Evolutionary conservation across 2,329 filamentous ascomycete species (phyloP).

Genomic region (Diaporthe eres): DNA sequence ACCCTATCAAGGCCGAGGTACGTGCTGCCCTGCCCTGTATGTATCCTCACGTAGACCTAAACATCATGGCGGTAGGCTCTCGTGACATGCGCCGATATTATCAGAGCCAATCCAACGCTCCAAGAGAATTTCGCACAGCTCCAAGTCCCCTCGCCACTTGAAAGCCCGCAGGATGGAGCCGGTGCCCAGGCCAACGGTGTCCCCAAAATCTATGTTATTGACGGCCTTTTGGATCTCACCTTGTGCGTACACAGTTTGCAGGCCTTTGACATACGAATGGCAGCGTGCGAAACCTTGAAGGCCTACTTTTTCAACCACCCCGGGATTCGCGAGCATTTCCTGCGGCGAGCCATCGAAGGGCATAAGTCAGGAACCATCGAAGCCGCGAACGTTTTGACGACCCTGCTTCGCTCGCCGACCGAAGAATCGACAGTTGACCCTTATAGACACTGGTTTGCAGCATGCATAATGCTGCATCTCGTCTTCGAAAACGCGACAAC

Average conservation of each 20-base stretch:
- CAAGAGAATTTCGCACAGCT: conserved; percentile 93
- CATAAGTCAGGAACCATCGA: conserved; percentile 84
- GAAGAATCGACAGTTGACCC: conserved; percentile 79
- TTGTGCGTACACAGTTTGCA: conserved; percentile 76
- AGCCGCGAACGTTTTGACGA: conserved; percentile 89
- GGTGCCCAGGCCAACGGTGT: conserved; percentile 62
- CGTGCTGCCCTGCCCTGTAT: conserved; percentile 39
- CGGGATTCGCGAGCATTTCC: conserved; percentile 86
- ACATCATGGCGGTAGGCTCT: conserved; percentile 71
- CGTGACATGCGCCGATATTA: conserved; percentile 87
- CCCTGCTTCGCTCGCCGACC: conserved; percentile 78
- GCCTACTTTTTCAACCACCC: conserved; percentile 90
- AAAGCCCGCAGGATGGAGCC: conserved; percentile 56
- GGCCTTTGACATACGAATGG: conserved; percentile 84
- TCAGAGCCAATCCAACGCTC: conserved; percentile 82
- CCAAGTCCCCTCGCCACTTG: conserved; percentile 76
- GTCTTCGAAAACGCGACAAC: conserved; percentile 84
- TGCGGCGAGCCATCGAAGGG: conserved; percentile 89
- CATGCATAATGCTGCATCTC: conserved; percentile 88
- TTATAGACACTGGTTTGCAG: conserved; percentile 91
- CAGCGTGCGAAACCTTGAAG: conserved; percentile 91
- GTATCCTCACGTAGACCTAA: conserved; percentile 36
- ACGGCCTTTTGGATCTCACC: conserved; percentile 88
- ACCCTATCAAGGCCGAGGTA: conserved; percentile 87
- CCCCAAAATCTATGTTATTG: conserved; percentile 87